Evolutionary conservation across 371 early-diverging fungal species (phyloP), one percentile per base, ranked within the genome.

Genomic region (Chytridium lagenaria): DNA sequence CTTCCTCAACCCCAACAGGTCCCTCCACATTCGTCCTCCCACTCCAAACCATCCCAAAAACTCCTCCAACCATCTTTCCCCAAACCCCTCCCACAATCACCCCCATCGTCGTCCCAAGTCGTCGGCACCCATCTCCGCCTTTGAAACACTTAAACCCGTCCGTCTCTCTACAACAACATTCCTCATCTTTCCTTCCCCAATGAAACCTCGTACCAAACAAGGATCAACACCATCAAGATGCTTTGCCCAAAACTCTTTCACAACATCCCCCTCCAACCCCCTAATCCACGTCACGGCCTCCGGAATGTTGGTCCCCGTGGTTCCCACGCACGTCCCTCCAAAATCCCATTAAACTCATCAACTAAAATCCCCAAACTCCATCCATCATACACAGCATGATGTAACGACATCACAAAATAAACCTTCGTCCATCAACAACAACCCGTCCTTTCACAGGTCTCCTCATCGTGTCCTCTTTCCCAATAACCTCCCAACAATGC

Each of bases 321-420:
- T n/a, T n/a, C n/a, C n/a, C n/a, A n/a, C n/a, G n/a, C n/a, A n/a
- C n/a, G n/a, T n/a, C n/a, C n/a, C n/a, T n/a, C n/a, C n/a, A n/a
- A n/a, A n/a, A n/a, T n/a, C 5, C 16, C 30, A 23, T 55, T 55
- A 23, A 55, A 55, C 57, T 55, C 15, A 10, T 19, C 7, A 55
- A 55, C 15, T 7, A 55, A 23, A 30, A 55, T 7, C 7, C 15
- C 22, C 7, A 55, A 23, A 55, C 57, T 55, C 57, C 57, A 55
- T 23, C 57, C 57, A 30, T 55, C 57, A 23, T 55, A 55, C 7
- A 55, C 57, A 19, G 57, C 22, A 55, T 55, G 57, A 30, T 55
- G 57, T 7, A 55, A 23, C 26, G 26, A 55, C 5, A 55, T 5
- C 7, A 55, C 30, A 19, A 55, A 30, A 7, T 23, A 55, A 7